Conservation (phyloP, 2,329 filamentous ascomycete genomes). For the Hypomyces rosellus region DNA sequence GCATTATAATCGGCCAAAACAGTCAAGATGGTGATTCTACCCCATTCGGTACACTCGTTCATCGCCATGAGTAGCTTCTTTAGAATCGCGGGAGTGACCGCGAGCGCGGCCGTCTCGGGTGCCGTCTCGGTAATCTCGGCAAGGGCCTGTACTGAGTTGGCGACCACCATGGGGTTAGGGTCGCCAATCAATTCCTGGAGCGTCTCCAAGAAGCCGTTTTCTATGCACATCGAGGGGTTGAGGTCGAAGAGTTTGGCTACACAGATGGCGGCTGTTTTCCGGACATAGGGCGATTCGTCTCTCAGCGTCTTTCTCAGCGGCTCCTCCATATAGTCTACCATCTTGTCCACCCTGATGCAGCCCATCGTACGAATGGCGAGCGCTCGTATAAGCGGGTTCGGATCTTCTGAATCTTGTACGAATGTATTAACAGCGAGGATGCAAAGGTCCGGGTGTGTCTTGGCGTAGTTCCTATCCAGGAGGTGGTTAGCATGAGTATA, state of each 20-base stretch:
- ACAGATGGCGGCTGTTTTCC: constrained; percentile 96
- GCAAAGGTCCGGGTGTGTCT: constrained; percentile 96
- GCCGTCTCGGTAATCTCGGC: constrained; percentile 86
- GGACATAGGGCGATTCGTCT: constrained; percentile 96
- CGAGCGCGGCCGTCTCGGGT: constrained; percentile 81
- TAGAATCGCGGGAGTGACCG: constrained; percentile 73
- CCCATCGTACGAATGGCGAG: constrained; percentile 97
- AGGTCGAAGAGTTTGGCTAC: constrained; percentile 97
- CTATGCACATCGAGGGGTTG: constrained; percentile 85
- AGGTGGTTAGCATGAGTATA: background rate
- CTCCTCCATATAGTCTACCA: constrained; percentile 99
- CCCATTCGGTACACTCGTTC: constrained; percentile 99
- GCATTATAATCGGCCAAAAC: constrained; percentile 86
- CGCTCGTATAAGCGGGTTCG: constrained; percentile 90
- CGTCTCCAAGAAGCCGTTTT: constrained; percentile 92
- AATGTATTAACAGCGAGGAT: constrained; percentile 99
- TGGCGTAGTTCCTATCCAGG: constrained; percentile 83
- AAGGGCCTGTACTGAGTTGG: constrained; percentile 90
- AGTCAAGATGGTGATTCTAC: constrained; percentile 84
- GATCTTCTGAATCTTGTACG: constrained; percentile 97
- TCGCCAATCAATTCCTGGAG: constrained; percentile 95
- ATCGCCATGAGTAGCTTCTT: constrained; percentile 96
- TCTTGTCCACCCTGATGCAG: constrained; percentile 96
- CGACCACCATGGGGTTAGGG: constrained; percentile 98
- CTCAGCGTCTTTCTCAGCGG: constrained; percentile 90